A percentile compares a stretch with the other conserved stretches of the same genome.
Evolutionary conservation across 73 alveolate species (phyloP).

Genomic region (Halteria grandinella): DNA sequence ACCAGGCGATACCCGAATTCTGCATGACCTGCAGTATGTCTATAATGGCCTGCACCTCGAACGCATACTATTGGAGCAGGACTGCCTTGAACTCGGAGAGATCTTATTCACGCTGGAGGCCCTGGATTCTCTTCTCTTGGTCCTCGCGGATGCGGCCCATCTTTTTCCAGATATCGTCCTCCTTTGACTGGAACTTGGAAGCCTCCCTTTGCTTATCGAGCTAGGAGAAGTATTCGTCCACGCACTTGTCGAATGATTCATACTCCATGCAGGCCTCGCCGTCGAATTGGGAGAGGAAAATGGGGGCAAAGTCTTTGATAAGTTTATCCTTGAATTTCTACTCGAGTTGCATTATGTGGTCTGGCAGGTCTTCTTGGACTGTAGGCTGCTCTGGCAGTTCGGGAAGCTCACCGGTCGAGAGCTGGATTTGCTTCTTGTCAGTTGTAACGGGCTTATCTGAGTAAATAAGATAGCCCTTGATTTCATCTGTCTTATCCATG

Average conservation of each 20-base stretch:
- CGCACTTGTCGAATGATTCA: conserved; percentile 77
- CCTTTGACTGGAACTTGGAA: conserved; percentile 7
- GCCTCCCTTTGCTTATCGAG: conserved; percentile 74
- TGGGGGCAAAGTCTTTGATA: conserved; percentile 67
- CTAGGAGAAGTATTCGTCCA: conserved; percentile 72
- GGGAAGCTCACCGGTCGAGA: background rate
- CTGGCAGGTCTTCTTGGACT: conserved; percentile 55
- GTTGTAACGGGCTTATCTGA: background rate
- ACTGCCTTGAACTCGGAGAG: conserved; percentile 77
- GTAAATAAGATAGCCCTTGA: conserved; percentile 60
- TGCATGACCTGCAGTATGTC: conserved; percentile 70
- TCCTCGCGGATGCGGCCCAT: conserved; percentile 82
- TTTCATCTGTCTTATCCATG: conserved; percentile 43
- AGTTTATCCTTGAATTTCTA: conserved; percentile 48
- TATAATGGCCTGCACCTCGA: conserved; percentile 76
- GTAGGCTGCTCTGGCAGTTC: no score
- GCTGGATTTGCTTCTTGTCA: conserved; percentile 6
- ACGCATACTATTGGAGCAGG: conserved; percentile 74
- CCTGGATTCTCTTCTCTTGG: conserved; percentile 76
- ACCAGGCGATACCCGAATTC: conserved; percentile 85
- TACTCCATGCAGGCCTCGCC: conserved; percentile 58
- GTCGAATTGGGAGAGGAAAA: conserved; percentile 47
- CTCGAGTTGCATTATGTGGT: conserved; percentile 30
- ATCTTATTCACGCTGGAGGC: conserved; percentile 79
- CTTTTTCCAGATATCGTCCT: conserved; percentile 69